Conservation (phyloP, 495 filamentous ascomycete genomes). For the Tricharina praecox region DNA sequence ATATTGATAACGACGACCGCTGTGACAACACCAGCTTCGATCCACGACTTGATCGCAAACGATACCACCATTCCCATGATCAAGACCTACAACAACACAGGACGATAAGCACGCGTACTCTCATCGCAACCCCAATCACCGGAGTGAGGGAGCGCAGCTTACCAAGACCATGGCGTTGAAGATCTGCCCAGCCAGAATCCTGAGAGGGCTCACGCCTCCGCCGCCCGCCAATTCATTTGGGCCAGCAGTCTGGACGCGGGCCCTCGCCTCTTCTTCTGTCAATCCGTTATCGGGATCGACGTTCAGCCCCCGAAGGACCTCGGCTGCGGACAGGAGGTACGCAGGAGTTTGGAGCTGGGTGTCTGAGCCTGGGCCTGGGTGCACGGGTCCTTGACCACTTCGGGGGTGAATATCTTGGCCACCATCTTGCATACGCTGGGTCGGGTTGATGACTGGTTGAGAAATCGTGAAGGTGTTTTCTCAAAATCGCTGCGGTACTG, state of each 20-base stretch:
- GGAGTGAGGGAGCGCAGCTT: slow-evolving; percentile 15
- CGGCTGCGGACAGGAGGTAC: slow-evolving; percentile 41
- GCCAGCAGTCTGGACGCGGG: slow-evolving; percentile 40
- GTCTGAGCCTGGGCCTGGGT: slow-evolving; percentile 1
- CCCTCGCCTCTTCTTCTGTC: slow-evolving; percentile 36
- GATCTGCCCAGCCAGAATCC: slow-evolving; percentile 44
- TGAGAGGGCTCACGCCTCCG: slow-evolving; percentile 38
- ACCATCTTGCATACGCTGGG: slow-evolving; percentile 26
- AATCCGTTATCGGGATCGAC: slow-evolving; percentile 47
- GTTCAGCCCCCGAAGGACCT: slow-evolving; percentile 40
- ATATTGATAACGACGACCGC: slow-evolving; percentile 52
- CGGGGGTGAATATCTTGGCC: slow-evolving; percentile 26
- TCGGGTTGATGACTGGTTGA: slow-evolving; percentile 2
- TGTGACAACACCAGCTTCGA: slow-evolving; percentile 52
- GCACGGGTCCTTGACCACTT: slow-evolving; percentile 28
- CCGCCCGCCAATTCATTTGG: slow-evolving; percentile 45
- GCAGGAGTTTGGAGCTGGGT: slow-evolving; percentile 39
- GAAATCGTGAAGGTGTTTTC: slow-evolving; percentile 7
- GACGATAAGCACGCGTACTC: no score
- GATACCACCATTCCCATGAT: slow-evolving; percentile 55
- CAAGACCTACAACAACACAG: slow-evolving; percentile 36
- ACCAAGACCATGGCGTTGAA: slow-evolving; percentile 55
- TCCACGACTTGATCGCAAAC: slow-evolving; percentile 51
- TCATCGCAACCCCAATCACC: slow-evolving; percentile 25
- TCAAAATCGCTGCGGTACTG: slow-evolving; percentile 4